phyloP scores from a whole-genome alignment of 768 basidiomycete genomes.

The Kondoa malvinella region DNA sequence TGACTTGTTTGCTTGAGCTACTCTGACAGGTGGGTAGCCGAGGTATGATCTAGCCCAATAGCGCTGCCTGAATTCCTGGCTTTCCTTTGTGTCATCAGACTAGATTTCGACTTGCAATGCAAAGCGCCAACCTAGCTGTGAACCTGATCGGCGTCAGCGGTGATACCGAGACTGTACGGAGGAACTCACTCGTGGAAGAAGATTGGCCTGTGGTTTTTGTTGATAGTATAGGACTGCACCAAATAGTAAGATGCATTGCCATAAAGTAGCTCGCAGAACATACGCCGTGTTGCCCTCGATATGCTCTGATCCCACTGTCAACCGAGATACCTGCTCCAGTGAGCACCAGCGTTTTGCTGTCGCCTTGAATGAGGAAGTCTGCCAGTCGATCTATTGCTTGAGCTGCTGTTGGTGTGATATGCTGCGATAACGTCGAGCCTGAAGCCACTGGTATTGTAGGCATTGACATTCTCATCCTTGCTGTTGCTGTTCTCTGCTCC shows the following conservation, averaged over 20 bases:
- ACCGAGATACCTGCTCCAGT: slow-evolving; percentile 35
- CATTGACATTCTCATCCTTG: not conserved
- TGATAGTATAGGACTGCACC: slow-evolving; percentile 11
- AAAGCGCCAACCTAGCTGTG: not conserved
- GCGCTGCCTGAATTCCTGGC: slow-evolving; percentile 12
- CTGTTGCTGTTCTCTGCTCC: too few relatives aligned
- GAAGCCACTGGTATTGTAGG: not conserved
- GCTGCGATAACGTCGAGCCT: not conserved
- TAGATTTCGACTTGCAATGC: not conserved
- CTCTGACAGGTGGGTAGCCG: slow-evolving; percentile 17
- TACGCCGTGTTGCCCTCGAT: slow-evolving; percentile 31
- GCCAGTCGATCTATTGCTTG: slow-evolving; percentile 13
- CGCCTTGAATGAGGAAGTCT: slow-evolving; percentile 30
- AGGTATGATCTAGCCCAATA: slow-evolving; percentile 18
- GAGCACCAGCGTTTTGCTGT: slow-evolving; percentile 31
- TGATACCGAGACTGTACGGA: not conserved
- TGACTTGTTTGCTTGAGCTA: slow-evolving; percentile 16
- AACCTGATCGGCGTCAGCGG: not conserved
- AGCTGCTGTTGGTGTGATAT: not conserved
- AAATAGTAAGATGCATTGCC: not conserved
- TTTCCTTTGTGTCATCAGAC: not conserved
- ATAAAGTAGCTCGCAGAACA: not conserved
- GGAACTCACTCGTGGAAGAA: slow-evolving; percentile 18
- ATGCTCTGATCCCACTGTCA: slow-evolving; percentile 34
- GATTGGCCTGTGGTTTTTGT: slow-evolving; percentile 15